phyloP scores from a whole-genome alignment of 2,329 filamentous ascomycete genomes.

The Trichoderma aggressivum region DNA sequence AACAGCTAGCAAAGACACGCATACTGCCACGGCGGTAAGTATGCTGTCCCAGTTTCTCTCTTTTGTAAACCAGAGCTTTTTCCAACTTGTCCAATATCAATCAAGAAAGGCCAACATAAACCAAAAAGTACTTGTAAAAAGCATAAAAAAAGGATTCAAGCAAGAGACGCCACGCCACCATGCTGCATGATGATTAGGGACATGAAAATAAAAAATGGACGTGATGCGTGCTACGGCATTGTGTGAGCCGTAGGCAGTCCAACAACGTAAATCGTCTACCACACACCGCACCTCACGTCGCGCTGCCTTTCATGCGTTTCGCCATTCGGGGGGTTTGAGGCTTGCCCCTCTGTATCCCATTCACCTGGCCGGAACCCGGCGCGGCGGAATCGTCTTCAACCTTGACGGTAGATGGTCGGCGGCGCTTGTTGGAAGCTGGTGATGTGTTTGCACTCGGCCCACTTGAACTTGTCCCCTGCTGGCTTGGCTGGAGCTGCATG shows the following conservation, averaged over 20 bases:
- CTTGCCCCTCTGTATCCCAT: slow-evolving; percentile 52
- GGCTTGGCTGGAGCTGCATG: slow-evolving; percentile 66
- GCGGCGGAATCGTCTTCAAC: slow-evolving; percentile 53
- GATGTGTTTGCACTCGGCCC: slow-evolving; percentile 66
- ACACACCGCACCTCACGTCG: slow-evolving; percentile 26
- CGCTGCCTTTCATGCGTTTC: slow-evolving; percentile 53
- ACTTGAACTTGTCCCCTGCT: slow-evolving; percentile 64
- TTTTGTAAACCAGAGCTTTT: slow-evolving; percentile 16
- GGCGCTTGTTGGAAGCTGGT: slow-evolving; percentile 57
- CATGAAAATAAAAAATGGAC: slow-evolving; percentile 25
- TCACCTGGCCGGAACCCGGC: slow-evolving; percentile 46
- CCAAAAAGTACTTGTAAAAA: slow-evolving; percentile 15
- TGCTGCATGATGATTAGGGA: slow-evolving; percentile 35
- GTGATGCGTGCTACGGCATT: slow-evolving; percentile 20
- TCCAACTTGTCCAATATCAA: slow-evolving; percentile 23
- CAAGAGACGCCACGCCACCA: slow-evolving; percentile 37
- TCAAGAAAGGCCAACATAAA: slow-evolving; percentile 22
- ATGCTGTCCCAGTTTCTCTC: background rate
- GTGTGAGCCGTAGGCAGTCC: background rate
- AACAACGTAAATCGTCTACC: background rate
- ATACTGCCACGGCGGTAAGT: background rate
- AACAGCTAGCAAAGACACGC: slow-evolving; percentile 1
- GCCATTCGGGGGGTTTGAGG: slow-evolving; percentile 55
- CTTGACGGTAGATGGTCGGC: slow-evolving; percentile 57
- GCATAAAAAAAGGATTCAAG: slow-evolving; percentile 27